These are phyloP conservation scores for Lecanicillium sp. DNA, from an alignment of 2,329 filamentous ascomycete species.

Conservation along the genomic window DNA sequence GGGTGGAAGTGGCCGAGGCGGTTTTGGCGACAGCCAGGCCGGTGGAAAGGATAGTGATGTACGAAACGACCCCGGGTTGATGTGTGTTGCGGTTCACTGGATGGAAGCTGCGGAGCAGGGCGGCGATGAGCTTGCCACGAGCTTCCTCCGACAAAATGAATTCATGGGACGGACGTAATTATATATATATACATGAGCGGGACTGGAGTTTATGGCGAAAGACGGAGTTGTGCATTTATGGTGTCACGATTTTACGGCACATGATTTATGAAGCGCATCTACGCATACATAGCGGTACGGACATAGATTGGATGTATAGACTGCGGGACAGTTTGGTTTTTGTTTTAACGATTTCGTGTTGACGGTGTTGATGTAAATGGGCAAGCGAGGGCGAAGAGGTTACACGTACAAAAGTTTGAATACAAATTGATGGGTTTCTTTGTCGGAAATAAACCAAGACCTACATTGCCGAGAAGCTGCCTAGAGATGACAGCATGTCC, in stretches of 20 bases:
- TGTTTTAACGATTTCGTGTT: not conserved
- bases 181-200: slow-evolving; percentile 15
- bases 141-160: slow-evolving; percentile 68
- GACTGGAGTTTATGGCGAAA: not conserved
- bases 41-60: slow-evolving; percentile 42
- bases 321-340: slow-evolving; percentile 2
- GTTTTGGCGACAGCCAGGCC: slow-evolving; percentile 19
- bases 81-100: slow-evolving; percentile 96
- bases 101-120: slow-evolving; percentile 84
- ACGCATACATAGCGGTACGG: not conserved
- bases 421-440: no score
- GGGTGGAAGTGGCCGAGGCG: slow-evolving; percentile 18
- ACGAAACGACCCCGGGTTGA: slow-evolving; percentile 74
- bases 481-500: no score
- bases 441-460: no score
- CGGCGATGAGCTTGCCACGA: slow-evolving; percentile 79
- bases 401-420: no score
- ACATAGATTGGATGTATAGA: slow-evolving; percentile 11
- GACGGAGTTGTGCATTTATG: not conserved
- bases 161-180: slow-evolving; percentile 29
- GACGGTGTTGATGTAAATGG: not conserved
- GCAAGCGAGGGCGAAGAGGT: no score
- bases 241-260: not conserved
- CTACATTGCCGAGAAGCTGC: no score
- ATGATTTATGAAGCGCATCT: slow-evolving; percentile 1